Conservation (phyloP, 2,329 filamentous ascomycete species). For the Cercospora sp. region DNA sequence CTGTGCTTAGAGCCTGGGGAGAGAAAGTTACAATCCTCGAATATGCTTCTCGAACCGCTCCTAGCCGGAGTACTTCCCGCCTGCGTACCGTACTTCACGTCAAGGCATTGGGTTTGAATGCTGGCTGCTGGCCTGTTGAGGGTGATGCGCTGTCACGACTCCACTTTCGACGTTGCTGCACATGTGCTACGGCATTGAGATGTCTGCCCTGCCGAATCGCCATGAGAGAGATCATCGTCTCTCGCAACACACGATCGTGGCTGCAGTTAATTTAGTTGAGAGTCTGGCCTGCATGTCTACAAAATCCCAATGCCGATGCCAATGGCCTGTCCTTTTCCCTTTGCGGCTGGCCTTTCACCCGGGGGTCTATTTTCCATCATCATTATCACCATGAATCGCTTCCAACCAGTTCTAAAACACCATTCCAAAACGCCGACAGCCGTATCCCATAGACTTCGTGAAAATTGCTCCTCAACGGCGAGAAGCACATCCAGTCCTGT, state of each 20-base stretch:
- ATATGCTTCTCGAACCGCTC: conserved; percentile 10
- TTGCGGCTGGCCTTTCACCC: neutral
- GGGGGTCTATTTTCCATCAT: neutral
- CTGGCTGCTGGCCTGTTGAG: neutral
- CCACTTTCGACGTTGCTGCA: neutral
- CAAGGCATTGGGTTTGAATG: neutral
- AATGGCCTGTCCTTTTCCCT: neutral
- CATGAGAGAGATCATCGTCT: neutral
- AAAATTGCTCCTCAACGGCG: neutral
- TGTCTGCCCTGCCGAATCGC: neutral
- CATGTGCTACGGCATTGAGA: neutral
- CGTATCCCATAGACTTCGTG: neutral
- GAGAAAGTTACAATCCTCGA: neutral
- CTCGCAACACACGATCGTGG: neutral
- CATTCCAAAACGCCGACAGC: neutral
- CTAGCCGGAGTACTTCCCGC: neutral
- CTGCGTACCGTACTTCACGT: neutral
- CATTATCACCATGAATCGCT: neutral
- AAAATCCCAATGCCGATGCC: neutral
- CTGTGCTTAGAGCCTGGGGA: neutral
- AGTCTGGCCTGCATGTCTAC: neutral
- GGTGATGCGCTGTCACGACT: conserved; percentile 9
- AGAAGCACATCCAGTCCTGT: neutral
- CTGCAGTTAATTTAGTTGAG: neutral
- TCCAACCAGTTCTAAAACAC: neutral